Evolutionary conservation across 352 stramenopile genomes (phyloP), one percentile per base, ranked within the genome.

Genomic region (Phytopythium montanum): DNA sequence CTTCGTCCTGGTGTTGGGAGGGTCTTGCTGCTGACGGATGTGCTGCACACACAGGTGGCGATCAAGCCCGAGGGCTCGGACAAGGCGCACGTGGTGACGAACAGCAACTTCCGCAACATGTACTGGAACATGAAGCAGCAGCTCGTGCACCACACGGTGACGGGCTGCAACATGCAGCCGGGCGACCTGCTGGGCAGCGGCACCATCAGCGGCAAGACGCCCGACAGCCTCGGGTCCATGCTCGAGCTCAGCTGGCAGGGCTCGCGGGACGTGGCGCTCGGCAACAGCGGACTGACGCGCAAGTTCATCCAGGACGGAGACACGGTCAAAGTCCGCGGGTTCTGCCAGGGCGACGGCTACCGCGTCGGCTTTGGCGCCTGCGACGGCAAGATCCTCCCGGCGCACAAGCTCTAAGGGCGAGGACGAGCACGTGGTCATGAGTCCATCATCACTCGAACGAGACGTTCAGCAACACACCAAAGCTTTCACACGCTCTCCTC

Each of bases 121-220:
- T 98, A 99, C 77, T 99, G 96, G 96, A 99, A 96, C 67, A 96
- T 96, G 61, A 96, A 97, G 71, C 96, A 99, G 76, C 91, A 98
- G 74, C 76, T 99, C 56, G 94, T 97, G 49, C 97, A 99, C 76
- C 97, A 99, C 81, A 97, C 93, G 19, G 87, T 98, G 28, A 98
- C 95, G 34, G 97, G 97, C n/a, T 99, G 95, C 80, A 94, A 97
- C 61, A 98, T 99, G 91, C 85, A 92, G 56, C 79, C 95, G 25
- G 96, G 96, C 23, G 96, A 99, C 68, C 70, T 99, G 52, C 70
- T 99, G 21, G 96, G 81, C 41, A 98, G 84, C 54, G 96, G 96
- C 21, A 99, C 96, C 29, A 99, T 99, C 72, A 98, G 88, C 54
- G 94, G 95, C 54, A 73, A 79, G 42, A 88, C 86, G 50, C 77